phyloP scores from a whole-genome alignment of 352 stramenopile species.

The Phytophthora pluvialis region DNA sequence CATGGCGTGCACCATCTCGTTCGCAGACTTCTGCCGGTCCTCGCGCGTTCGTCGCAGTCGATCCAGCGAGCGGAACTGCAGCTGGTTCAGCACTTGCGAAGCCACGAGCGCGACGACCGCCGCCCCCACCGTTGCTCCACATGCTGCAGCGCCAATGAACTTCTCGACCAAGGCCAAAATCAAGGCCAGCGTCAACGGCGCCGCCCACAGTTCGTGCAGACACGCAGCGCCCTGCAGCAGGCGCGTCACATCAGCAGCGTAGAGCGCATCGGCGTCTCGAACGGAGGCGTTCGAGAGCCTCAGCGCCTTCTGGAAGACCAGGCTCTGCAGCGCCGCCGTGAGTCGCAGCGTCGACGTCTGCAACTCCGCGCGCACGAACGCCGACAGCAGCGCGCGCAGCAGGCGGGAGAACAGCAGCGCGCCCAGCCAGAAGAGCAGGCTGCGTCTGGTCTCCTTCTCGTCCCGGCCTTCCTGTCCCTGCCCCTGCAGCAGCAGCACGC shows the following conservation, averaged over 20 bases:
- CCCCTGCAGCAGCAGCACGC: conserved; percentile 55
- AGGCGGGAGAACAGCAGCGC: conserved; percentile 66
- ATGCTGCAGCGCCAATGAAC: conserved; percentile 54
- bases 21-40: conserved; percentile 66
- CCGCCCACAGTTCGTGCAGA: conserved; percentile 78
- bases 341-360: conserved; percentile 70
- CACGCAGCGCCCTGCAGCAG: conserved; percentile 67
- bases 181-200: conserved; percentile 58
- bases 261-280: conserved; percentile 60
- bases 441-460: conserved; percentile 12
- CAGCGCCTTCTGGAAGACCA: conserved; percentile 80
- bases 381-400: conserved; percentile 67
- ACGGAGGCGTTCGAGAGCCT: conserved; percentile 42
- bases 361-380: conserved; percentile 67
- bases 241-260: conserved; percentile 65
- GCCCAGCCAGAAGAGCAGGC: conserved; percentile 64
- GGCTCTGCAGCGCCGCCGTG: conserved; percentile 68
- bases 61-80: conserved; percentile 47
- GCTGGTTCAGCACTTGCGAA: conserved; percentile 53
- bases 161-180: conserved; percentile 58
- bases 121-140: conserved; percentile 39
- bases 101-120: conserved; percentile 45
- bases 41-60: conserved; percentile 62
- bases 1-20: conserved; percentile 81
- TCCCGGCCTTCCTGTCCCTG: conserved; percentile 13